Percentiles rank a stretch among this genome's conserved stretches.
phyloP scores from a whole-genome alignment of 495 filamentous ascomycete genomes.

The Jackrogersella multiformis region DNA sequence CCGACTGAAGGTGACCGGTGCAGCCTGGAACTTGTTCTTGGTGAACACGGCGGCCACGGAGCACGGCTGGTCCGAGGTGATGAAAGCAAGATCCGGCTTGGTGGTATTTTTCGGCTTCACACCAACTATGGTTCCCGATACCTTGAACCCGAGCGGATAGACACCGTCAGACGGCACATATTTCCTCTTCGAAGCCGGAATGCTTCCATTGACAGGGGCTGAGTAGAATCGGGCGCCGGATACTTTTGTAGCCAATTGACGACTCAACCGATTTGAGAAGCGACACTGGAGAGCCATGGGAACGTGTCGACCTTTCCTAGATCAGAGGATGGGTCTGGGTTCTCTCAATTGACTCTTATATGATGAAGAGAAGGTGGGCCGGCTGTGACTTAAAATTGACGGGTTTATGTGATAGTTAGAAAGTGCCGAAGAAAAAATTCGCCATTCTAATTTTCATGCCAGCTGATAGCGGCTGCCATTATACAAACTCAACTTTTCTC shows the following conservation, averaged over 20 bases:
- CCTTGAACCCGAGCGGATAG: slow-evolving; percentile 90
- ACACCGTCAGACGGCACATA: slow-evolving; percentile 86
- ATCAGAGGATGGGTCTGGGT: slow-evolving; percentile 24
- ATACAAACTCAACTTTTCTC: background rate
- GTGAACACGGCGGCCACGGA: slow-evolving; percentile 96
- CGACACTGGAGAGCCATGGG: slow-evolving; percentile 37
- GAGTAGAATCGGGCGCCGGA: slow-evolving; percentile 61
- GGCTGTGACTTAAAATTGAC: slow-evolving; percentile 22
- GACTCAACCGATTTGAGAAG: slow-evolving; percentile 23
- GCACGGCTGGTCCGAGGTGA: slow-evolving; percentile 87
- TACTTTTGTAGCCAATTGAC: slow-evolving; percentile 22
- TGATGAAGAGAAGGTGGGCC: slow-evolving; percentile 6
- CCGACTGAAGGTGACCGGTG: slow-evolving; percentile 86
- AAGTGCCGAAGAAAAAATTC: background rate
- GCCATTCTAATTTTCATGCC: too few relatives aligned
- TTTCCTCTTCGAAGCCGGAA: slow-evolving; percentile 80
- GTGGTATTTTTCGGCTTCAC: slow-evolving; percentile 92
- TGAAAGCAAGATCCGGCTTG: slow-evolving; percentile 87
- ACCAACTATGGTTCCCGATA: slow-evolving; percentile 88
- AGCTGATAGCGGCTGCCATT: background rate
- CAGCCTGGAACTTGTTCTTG: slow-evolving; percentile 97
- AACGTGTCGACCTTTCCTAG: slow-evolving; percentile 25
- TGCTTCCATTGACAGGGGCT: slow-evolving; percentile 66
- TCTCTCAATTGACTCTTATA: slow-evolving; percentile 26
- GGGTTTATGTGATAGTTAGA: slow-evolving; percentile 9